Evolutionary conservation across 1,284 basidiomycete species (phyloP), one percentile per base, ranked within the genome.

Genomic region (Inonotus obliquus): DNA sequence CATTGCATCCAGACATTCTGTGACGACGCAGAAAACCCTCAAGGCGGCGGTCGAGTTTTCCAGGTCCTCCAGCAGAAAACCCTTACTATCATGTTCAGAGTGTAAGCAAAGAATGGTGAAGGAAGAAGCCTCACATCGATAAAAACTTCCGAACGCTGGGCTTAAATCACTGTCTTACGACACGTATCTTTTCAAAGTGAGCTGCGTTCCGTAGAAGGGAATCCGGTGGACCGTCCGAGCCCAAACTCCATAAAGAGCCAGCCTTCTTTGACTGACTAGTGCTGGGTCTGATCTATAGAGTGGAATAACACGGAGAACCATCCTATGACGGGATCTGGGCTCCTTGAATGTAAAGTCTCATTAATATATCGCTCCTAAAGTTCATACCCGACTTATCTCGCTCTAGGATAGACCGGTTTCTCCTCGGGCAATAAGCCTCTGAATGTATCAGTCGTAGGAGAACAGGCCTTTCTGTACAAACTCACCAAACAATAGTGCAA

Each of bases 371-470:
- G 13, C 65, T 21, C 29, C 44, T 23, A 7, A 19, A 59, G 17
- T 0, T n/a, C 41, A 23, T 25, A 17, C 48, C 27, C 39, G 32
- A 49, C 77, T 32, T 65, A 86, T 86, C 71, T 85, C 79, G 19
- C 72, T 72, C 64, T 73, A 78, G 2, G 80, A 79, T 51, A 91
- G 70, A 5, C 85, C 87, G 0, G 72, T 68, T 69, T 92, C 91
- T 5, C 92, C 91, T 25, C 91, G 81, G 1, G 93, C 91, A 60
- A 96, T 87, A 23, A 97, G 79, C 27, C 90, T 82, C 69, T 94
- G 91, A 32, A 96, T 81, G 69, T 96, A 97, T 44, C 81, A 80
- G n/a, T 85, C 79, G 69, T 93, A 96, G 1, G 89, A 91, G 71
- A 96, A 96, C 21, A 94, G 72, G 2, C 84, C 86, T 27, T 81